Base-by-base conservation (phyloP, 2,329 filamentous ascomycete species). In the Colletotrichum siamense region DNA sequence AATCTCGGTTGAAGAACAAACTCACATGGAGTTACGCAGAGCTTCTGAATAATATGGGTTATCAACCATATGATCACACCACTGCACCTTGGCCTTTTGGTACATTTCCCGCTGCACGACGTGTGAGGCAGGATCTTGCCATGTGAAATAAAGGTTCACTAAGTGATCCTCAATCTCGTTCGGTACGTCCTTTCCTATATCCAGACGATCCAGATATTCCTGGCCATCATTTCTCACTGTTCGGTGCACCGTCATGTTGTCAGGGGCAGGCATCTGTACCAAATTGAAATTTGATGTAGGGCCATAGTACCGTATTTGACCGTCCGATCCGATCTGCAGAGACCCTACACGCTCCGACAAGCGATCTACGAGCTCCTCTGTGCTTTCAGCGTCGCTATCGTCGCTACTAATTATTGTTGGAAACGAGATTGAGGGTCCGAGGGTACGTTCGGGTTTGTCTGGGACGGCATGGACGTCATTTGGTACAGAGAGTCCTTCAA, bases 11-110 rank as follows among this genome's bases (percentile, higher is more conserved):
- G 18, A 62, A 62, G 18, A 13, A 30, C 10, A 16, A 30, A 52
- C 80, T 75, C 18, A 79, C 81, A 82, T 81, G 13, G 81, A 76
- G 32, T 81, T 82, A 0, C 77, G 77, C 6, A 82, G 59, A 3
- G 81, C 76, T 36, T 82, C 80, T 2, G 80, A 81, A 63, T 81
- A 81, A 62, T 81, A 81, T 2, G 80, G 79, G 12, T 36, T 52
- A 24, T 66, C 63, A 24, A 64, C 13, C 36, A 28, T 66, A 9
- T 39, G 24, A 18, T 66, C 63, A 28, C 36, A 16, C 63, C 63
- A 66, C 16, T 49, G 36, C 15, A 66, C 16, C 76, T 79, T n/a
- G 79, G 78, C 30, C 78, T 70, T 16, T 75, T 71, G 24, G 55
- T 79, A 81, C 67, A 80, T 79, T 44, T 70, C 61, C 7, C 78